Percentiles rank a stretch among this genome's conserved stretches.
Conservation (phyloP, 2,329 filamentous ascomycete genomes). For the Phaeosphaeriaceae sp. region DNA sequence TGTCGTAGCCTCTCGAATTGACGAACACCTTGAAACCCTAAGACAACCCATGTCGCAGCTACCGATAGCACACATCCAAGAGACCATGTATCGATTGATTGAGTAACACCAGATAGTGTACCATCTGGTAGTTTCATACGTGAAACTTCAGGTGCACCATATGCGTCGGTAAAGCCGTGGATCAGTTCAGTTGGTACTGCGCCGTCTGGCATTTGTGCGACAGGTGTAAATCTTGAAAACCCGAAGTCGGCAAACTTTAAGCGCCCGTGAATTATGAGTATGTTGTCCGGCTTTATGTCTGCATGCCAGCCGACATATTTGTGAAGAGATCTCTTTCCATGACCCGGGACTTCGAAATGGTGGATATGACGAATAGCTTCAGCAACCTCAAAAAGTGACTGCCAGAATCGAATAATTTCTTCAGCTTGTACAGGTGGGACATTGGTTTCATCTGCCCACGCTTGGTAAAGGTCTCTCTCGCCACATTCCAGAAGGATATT, state of each 20-base stretch:
- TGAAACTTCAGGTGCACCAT: conserved; percentile 35
- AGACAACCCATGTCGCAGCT: conserved; percentile 48
- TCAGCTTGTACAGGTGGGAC: conserved; percentile 26
- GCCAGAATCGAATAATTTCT: conserved; percentile 43
- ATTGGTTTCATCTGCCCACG: conserved; percentile 32
- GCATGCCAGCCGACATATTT: conserved; percentile 44
- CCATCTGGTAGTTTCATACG: conserved; percentile 16
- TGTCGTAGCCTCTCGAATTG: conserved; percentile 26
- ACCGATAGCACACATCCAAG: conserved; percentile 48
- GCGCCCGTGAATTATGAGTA: conserved; percentile 43
- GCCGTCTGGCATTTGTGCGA: conserved; percentile 3
- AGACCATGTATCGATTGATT: conserved; percentile 51
- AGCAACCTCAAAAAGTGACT: conserved; percentile 38
- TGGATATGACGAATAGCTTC: conserved; percentile 38
- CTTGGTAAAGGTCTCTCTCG: conserved; percentile 43
- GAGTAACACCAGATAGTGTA: conserved; percentile 12
- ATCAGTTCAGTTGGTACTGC: conserved; percentile 5
- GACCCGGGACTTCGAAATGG: conserved; percentile 11
- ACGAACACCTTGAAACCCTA: conserved; percentile 42
- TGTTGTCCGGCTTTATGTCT: conserved; percentile 55
- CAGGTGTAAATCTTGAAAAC: conserved; percentile 34
- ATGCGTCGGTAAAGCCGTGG: conserved; percentile 45
- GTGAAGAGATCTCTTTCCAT: neutral
- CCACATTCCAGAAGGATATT: conserved; percentile 48
- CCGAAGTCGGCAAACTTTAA: conserved; percentile 52